Evolutionary conservation across 2,329 filamentous ascomycete genomes (phyloP), one percentile per base, ranked within the genome.

Genomic region (Podosphaera aphanis): DNA sequence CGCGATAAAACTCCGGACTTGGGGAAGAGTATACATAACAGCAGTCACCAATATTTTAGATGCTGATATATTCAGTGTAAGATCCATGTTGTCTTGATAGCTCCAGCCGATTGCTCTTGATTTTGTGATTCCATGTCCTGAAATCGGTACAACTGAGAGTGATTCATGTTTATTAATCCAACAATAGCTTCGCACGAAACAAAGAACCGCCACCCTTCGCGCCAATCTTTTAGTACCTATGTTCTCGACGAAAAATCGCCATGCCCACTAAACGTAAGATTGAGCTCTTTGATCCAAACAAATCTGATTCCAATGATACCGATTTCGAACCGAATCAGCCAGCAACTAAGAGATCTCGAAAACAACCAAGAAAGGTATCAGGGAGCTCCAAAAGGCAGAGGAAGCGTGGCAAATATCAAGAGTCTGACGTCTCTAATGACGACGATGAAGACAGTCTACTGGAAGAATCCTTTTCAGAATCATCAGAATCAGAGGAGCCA

Each of bases 271-370:
- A 59, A 53, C 58, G 74, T 46, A 79, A 77, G 65, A 61, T 74
- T 46, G 68, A 73, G 50, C 65, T 66, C 46, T 79, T 78, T 52
- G 75, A 79, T 58, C 73, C 71, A 2, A 78, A 77, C 58, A 70
- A 74, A 56, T 79, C 75, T 44, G 75, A 79, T 52, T 66, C 75
- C 2, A 69, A 74, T 43, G 75, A 79, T 56, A 73, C 74, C 51
- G 77, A 77, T 58, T 79, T 79, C 55, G 69, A 75, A 48, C 74
- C 74, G 15, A 57, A 60, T 15, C 65, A 68, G 52, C 64, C 61
- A 21, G 66, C 65, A 46, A 54, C 62, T 4, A 63, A 64, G 20
- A 58, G 63, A 25, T 59, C 63, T 4, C 55, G 58, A 33, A 61
- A 56, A 37, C 48, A 48, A 16, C 23, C 40, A 8, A 45, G 53